Base-by-base conservation (phyloP, 148 eudicot species). In the Selenicereus undatus region DNA sequence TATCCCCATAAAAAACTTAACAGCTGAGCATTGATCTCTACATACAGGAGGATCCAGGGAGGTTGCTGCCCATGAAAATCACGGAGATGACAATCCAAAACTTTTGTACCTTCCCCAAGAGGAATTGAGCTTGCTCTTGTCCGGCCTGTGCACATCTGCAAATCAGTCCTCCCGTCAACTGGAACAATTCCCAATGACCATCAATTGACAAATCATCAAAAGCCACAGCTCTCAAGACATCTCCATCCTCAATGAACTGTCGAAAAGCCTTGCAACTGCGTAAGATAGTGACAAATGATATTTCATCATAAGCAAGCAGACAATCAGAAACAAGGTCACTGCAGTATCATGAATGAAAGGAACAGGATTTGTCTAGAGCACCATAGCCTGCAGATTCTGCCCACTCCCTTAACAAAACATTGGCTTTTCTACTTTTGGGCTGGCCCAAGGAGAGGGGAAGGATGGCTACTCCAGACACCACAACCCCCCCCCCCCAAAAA, bases 161-260 rank as follows among this genome's bases (percentile, higher is more conserved):
- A 52, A 76, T 22, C 50, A 76, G 69, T 32, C 13, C 69, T 76
- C 5, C 52, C 50, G 1, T 32, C 32, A 32, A 11, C 50, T 76
- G 78, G 78, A 76, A 76, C 26, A 76, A 32, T 29, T 58, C 78
- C 69, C 66, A 76, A 9, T 65, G 50, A 76, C 50, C 78, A 56
- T 43, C 56, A 21, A 76, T 32, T 18, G 22, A 56, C 17, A 58
- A 58, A 32, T 58, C 56, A 76, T 36, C 69, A 6, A 76, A 76
- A 56, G 24, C 9, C 48, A 76, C 78, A 35, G 42, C 78, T 24
- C 29, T 58, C 78, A 76, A 21, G 69, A 58, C 29, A 60, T 76
- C 78, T 32, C 10, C 24, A 7, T 56, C 78, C 51, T 76, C 69
- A 32, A 76, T 69, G 18, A 56, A 76, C 69, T 32, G 16, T 2